Percentiles rank a stretch among this genome's conserved stretches.
These are phyloP conservation scores for Proliferodiscus dingleyae DNA, from an alignment of 2,329 filamentous ascomycete species.

Conservation along the genomic window DNA sequence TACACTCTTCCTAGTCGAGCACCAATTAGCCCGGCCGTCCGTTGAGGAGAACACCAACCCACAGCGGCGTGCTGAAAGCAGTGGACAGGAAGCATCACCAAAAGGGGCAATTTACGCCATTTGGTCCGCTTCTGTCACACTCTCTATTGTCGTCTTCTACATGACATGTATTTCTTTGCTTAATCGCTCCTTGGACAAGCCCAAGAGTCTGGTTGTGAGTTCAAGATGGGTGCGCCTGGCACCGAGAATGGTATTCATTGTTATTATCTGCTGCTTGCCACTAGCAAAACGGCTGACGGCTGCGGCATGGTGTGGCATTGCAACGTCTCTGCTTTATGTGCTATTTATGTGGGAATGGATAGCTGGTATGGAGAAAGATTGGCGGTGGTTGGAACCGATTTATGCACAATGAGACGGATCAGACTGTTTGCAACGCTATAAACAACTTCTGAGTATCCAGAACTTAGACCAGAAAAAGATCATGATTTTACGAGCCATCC, in stretches of 20 bases:
- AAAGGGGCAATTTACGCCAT: slow-evolving; percentile 3
- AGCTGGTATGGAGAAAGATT: slow-evolving; percentile 12
- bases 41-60: neutral
- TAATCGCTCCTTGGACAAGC: slow-evolving; percentile 12
- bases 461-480: too few species aligned
- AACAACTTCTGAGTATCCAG: too few species aligned
- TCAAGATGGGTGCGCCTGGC: slow-evolving; percentile 13
- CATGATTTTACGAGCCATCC: too few species aligned
- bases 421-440: too few species aligned
- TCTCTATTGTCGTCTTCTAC: slow-evolving; percentile 5
- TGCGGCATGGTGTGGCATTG: slow-evolving; percentile 8
- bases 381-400: slow-evolving; percentile 11
- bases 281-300: slow-evolving; percentile 1
- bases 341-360: slow-evolving; percentile 16
- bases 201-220: slow-evolving; percentile 11
- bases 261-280: slow-evolving; percentile 12
- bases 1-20: slow-evolving; percentile 13
- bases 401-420: too few species aligned
- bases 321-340: slow-evolving; percentile 6
- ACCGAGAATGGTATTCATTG: slow-evolving; percentile 7
- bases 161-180: slow-evolving; percentile 15
- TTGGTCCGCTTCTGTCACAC: slow-evolving; percentile 15
- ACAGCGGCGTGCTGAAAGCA: neutral
- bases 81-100: neutral
- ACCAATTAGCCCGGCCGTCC: neutral